phyloP scores from a whole-genome alignment of 805 yeast species.

The Wickerhamiella azymoides region DNA sequence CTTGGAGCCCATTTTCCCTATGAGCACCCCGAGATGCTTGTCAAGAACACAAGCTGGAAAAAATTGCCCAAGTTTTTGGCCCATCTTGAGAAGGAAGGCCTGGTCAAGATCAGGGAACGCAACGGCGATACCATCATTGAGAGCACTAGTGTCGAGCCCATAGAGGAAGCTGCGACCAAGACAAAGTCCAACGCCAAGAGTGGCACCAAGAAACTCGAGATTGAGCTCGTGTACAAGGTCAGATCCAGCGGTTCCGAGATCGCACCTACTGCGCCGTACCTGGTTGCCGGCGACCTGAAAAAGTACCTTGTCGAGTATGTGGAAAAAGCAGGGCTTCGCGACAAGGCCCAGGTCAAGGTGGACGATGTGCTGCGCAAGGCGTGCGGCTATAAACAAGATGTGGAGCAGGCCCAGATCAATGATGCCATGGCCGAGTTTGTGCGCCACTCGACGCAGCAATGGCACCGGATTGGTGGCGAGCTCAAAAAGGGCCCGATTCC shows the following conservation, averaged over 20 bases:
- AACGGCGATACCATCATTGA: slow-evolving; percentile 63
- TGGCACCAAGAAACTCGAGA: slow-evolving; percentile 13
- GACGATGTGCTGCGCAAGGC: slow-evolving; percentile 41
- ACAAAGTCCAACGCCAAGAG: slow-evolving; percentile 8
- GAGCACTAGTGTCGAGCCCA: slow-evolving; percentile 27
- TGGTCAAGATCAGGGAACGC: slow-evolving; percentile 63
- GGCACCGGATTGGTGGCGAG: slow-evolving; percentile 32
- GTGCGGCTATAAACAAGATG: slow-evolving; percentile 26
- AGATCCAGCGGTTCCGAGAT: slow-evolving; percentile 17
- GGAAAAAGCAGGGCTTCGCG: slow-evolving; percentile 35
- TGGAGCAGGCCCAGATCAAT: slow-evolving; percentile 25
- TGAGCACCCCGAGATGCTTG: slow-evolving; percentile 25
- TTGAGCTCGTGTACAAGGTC: slow-evolving; percentile 21
- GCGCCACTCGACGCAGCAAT: slow-evolving; percentile 29
- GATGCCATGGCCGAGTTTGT: slow-evolving; percentile 30
- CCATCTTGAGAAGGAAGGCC: slow-evolving; percentile 66
- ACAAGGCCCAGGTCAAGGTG: slow-evolving; percentile 36
- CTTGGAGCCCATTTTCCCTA: slow-evolving; percentile 61
- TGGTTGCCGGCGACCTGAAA: slow-evolving; percentile 42
- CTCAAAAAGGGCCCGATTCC: slow-evolving; percentile 58
- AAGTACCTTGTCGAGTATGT: slow-evolving; percentile 44
- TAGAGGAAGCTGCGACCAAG: slow-evolving; percentile 1
- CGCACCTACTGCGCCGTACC: slow-evolving; percentile 26
- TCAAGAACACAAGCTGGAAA: slow-evolving; percentile 79
- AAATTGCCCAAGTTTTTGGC: slow-evolving; percentile 76